Evolutionary conservation across 805 yeast species (phyloP), one percentile per base, ranked within the genome.

Genomic region (Priceomyces fermenticarens): DNA sequence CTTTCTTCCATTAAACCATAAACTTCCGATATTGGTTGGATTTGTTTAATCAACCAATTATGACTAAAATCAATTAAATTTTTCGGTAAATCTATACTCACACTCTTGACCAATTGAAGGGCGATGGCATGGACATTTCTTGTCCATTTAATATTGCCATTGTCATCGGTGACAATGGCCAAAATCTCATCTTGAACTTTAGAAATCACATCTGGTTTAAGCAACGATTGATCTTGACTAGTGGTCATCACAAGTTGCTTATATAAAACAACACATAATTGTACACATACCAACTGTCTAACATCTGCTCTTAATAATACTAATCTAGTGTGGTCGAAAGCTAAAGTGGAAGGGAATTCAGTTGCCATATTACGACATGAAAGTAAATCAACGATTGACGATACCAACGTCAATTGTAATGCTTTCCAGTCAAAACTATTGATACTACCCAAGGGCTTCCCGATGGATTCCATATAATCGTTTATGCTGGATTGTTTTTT

Each of bases 141-240:
- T 0, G 96, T 88, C 96, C 96, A 88, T 65, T 89, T 87, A 43
- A 87, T 80, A 58, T 85, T 86, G 2, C 95, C 96, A 53, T 83
- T 85, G 44, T 85, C 88, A 62, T 88, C 95, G 27, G 88, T 79
- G 12, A 88, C 88, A 35, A 88, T 84, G 26, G 90, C 84, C 40
- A 85, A 65, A 32, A 88, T 77, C 53, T 87, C 91, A 38, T 72
- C 80, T 59, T 84, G 88, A 41, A 88, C 69, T 37, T 62, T 67
- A 39, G 65, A 60, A 42, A 75, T 55, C 32, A 70, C 59, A 36
- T 68, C 70, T 14, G 65, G 57, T 31, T 60, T 53, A 25, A 64
- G 48, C 38, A 67, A 51, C 25, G 36, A 32, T 16, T 48, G 44
- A 20, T 46, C 48, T 29, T 57, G 48, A 1, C 57, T 45, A 15